A percentile compares a stretch with the other conserved stretches of the same genome.
These are phyloP conservation scores for Hypoxylon sp. DNA, from an alignment of 2,329 filamentous ascomycete genomes.

Conservation along the genomic window DNA sequence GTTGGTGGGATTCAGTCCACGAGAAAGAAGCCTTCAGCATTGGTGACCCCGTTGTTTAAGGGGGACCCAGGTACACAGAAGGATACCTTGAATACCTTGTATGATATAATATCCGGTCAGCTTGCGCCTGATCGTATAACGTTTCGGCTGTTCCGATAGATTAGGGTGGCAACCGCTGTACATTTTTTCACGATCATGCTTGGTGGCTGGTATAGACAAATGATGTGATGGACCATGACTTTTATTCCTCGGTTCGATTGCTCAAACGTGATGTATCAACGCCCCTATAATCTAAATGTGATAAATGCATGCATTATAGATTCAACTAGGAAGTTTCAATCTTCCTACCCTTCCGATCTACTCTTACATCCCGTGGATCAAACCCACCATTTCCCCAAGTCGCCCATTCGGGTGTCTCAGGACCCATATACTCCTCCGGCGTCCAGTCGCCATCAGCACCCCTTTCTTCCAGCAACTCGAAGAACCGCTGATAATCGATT, in stretches of 20 bases:
- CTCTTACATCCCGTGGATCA: conserved; percentile 88
- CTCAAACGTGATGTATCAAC: conserved; percentile 16
- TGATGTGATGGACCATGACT: conserved; percentile 41
- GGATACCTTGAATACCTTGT: conserved; percentile 43
- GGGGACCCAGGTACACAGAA: conserved; percentile 19
- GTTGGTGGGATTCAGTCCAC: background rate
- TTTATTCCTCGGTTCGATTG: conserved; percentile 21
- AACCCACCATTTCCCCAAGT: conserved; percentile 96
- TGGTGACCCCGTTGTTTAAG: conserved; percentile 6
- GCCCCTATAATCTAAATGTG: conserved; percentile 25
- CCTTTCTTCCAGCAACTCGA: conserved; percentile 82
- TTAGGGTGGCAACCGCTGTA: conserved; percentile 42
- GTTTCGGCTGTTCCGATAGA: conserved; percentile 36
- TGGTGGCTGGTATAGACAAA: conserved; percentile 50
- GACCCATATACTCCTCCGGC: conserved; percentile 92
- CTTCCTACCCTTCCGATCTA: conserved; percentile 86
- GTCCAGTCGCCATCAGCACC: conserved; percentile 77
- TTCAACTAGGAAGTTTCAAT: conserved; percentile 59
- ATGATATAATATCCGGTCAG: conserved; percentile 50
- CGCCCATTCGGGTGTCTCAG: conserved; percentile 91
- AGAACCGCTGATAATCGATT: conserved; percentile 93
- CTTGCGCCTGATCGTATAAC: conserved; percentile 30
- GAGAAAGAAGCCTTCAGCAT: conserved; percentile 16
- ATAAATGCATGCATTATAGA: background rate
- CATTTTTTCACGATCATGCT: conserved; percentile 44